phyloP scores from a whole-genome alignment of 352 stramenopile species.

The Pythium monospermum region DNA sequence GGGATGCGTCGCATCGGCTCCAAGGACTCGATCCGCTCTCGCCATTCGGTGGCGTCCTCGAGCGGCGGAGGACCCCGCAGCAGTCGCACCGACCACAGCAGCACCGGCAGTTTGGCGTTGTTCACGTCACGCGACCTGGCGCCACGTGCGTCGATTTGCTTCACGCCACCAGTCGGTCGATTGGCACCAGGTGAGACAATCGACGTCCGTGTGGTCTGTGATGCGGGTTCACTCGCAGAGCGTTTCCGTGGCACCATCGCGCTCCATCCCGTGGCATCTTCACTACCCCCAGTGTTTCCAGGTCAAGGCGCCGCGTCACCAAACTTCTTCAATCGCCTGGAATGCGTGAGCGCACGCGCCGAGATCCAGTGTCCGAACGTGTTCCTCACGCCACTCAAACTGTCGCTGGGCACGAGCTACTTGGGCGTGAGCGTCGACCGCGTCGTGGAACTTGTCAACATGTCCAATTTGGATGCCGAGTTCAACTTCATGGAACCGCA shows the following conservation, averaged over 20 bases:
- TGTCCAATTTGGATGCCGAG: conserved; percentile 67
- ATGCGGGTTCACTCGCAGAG: conserved; percentile 52
- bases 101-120: conserved; percentile 17
- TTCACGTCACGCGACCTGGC: conserved; percentile 40
- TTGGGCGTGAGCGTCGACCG: conserved; percentile 45
- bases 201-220: conserved; percentile 37
- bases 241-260: conserved; percentile 48
- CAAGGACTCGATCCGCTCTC: conserved; percentile 49
- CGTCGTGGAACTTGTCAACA: conserved; percentile 59
- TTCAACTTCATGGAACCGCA: conserved; percentile 78
- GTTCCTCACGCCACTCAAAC: conserved; percentile 45
- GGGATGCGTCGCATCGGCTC: conserved; percentile 27
- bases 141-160: conserved; percentile 41
- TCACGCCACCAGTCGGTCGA: conserved; percentile 38
- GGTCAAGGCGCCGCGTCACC: too few relatives aligned
- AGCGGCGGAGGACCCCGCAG: conserved; percentile 34
- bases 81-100: conserved; percentile 25
- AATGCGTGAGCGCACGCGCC: conserved; percentile 44
- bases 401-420: conserved; percentile 62
- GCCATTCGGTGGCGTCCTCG: conserved; percentile 31
- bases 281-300: conserved; percentile 1
- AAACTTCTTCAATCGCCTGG: neutral
- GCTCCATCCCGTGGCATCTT: neutral
- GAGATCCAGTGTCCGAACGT: conserved; percentile 79
- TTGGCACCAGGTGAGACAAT: conserved; percentile 36